These are phyloP conservation scores for Venturia effusa DNA, from an alignment of 2,329 filamentous ascomycete genomes.

Conservation along the genomic window DNA sequence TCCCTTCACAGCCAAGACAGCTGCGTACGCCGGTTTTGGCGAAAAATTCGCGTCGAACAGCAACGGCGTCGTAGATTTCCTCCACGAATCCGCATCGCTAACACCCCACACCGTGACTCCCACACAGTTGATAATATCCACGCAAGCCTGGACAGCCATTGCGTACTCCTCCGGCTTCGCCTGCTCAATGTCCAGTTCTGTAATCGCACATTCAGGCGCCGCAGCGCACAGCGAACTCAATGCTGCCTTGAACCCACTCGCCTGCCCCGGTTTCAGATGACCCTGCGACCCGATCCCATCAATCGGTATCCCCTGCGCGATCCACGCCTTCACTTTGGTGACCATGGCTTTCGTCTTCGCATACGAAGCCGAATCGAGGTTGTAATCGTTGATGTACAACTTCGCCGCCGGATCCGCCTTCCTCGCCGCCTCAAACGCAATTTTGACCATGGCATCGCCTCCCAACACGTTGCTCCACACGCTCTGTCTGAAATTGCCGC, in stretches of 20 bases:
- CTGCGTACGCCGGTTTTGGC: conserved; percentile 32
- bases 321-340: conserved; percentile 51
- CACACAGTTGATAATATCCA: conserved; percentile 48
- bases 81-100: conserved; percentile 33
- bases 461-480: conserved; percentile 55
- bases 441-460: conserved; percentile 57
- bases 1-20: conserved; percentile 11
- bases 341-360: conserved; percentile 49
- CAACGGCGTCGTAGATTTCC: conserved; percentile 25
- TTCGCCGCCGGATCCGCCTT: conserved; percentile 55
- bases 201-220: conserved; percentile 50
- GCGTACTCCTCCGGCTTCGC: conserved; percentile 47
- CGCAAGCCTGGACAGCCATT: conserved; percentile 44
- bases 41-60: conserved; percentile 31
- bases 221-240: conserved; percentile 42
- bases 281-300: conserved; percentile 53
- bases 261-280: conserved; percentile 39
- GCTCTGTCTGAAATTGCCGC: conserved; percentile 46
- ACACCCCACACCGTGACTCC: conserved; percentile 55
- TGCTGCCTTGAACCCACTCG: conserved; percentile 36
- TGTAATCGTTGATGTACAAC: conserved; percentile 65
- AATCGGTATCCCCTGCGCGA: conserved; percentile 50
- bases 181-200: conserved; percentile 56
- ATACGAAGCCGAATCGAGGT: conserved; percentile 48
- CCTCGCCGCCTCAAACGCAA: conserved; percentile 59